Evolutionary conservation across 1,284 basidiomycete genomes (phyloP), one percentile per base, ranked within the genome.

Genomic region (Ustanciosporium gigantosporum): DNA sequence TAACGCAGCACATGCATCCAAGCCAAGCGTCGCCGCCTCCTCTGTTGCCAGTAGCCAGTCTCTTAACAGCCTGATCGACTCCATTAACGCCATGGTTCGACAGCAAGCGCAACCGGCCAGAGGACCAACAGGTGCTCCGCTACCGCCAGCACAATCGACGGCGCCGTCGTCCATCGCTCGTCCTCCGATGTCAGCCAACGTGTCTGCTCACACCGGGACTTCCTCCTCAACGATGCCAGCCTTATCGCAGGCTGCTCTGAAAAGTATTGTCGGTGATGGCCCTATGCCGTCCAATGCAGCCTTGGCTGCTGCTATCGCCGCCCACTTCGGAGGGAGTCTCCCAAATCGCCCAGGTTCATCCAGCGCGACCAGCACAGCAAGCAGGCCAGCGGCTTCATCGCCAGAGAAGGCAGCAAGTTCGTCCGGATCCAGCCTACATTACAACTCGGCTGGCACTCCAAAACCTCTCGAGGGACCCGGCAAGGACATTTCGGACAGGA

Each of bases 271-370:
- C 6, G 60, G 53, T 25, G 60, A 64, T 32, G 60, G 60, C 0
- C 60, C 60, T 11, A 58, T 64, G 60, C 60, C 60, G 4, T 64
- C 60, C 42, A 64, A 64, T 13, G 60, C 60, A 8, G 52, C 60
- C 17, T 24, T 64, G 31, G 60, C 53, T 9, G 60, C 60, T 25
- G 60, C 60, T 4, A 64, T 64, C 20, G 46, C 45, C 6, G 60
- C 60, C 29, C 60, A 64, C 40, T 64, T 64, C 45, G 60, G 60
- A 27, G 53, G 46, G 32, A 64, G 21, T 27, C 29, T 53, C 15
- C 53, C 59, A 17, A 50, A 34, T 17, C 37, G 35, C 22, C n/a
- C n/a, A n/a, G n/a, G n/a, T n/a, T n/a, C n/a, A n/a, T n/a, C n/a
- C n/a, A n/a, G n/a, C n/a, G 16, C 46, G 20, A 20, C 42, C 4